Percentiles rank a stretch among this genome's conserved stretches.
These are phyloP conservation scores for Oryza meridionalis DNA, from an alignment of 176 grass and related monocot genomes.

Conservation along the genomic window DNA sequence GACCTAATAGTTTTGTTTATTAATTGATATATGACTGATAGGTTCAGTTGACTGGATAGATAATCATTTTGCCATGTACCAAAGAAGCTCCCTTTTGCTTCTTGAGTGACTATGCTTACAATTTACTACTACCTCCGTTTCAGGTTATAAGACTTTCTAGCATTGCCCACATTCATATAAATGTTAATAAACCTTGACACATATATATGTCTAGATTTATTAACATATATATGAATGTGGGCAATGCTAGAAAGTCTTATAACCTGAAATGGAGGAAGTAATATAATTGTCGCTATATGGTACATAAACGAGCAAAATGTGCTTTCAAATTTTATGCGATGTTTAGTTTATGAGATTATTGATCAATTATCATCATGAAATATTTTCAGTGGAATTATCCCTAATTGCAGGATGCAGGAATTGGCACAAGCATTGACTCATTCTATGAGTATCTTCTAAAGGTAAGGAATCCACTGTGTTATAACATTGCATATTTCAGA, in stretches of 20 bases:
- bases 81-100: conserved; percentile 18
- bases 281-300: neutral
- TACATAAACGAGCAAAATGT: conserved; percentile 1
- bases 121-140: no score
- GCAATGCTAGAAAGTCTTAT: no score
- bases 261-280: no score
- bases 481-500: conserved; percentile 3
- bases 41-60: neutral
- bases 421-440: conserved; percentile 97
- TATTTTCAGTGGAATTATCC: neutral
- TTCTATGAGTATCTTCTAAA: conserved; percentile 99
- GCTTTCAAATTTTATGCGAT: neutral
- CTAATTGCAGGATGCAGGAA: conserved; percentile 81
- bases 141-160: no score
- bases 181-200: no score
- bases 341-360: neutral
- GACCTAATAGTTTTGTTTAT: neutral
- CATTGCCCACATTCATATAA: no score
- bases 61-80: conserved; percentile 14
- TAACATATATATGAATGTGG: no score
- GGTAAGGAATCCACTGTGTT: conserved; percentile 45
- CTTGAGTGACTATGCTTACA: neutral
- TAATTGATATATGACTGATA: conserved; percentile 22
- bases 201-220: no score
- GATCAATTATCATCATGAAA: neutral